Percentiles rank a stretch among this genome's conserved stretches.
Evolutionary conservation across 352 stramenopile species (phyloP).

Genomic region (Phytophthora citrophthora): DNA sequence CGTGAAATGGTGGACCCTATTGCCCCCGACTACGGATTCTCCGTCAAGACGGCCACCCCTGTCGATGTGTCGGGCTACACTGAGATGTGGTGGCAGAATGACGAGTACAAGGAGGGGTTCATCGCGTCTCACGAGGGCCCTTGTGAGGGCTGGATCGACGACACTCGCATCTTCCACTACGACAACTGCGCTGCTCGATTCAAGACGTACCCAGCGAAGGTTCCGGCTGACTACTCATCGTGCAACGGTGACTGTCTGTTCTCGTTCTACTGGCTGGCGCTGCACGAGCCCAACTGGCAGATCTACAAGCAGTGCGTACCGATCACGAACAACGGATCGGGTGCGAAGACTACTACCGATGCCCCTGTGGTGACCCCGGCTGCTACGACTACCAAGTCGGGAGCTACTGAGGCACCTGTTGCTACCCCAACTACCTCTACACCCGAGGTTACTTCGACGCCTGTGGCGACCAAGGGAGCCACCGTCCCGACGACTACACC

Average conservation of each 20-base stretch:
- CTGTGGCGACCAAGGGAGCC: neutral
- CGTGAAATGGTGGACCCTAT: constrained; percentile 40
- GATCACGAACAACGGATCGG: constrained; percentile 30
- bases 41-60: constrained; percentile 16
- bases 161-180: constrained; percentile 29
- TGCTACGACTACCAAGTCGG: neutral
- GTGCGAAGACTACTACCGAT: too few relatives aligned
- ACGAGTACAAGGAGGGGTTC: constrained; percentile 45
- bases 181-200: constrained; percentile 39
- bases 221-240: constrained; percentile 20
- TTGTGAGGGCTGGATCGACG: constrained; percentile 35
- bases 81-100: constrained; percentile 41
- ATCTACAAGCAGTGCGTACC: constrained; percentile 43
- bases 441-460: constrained; percentile 1
- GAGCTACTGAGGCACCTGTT: constrained; percentile 3
- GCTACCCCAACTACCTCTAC: neutral
- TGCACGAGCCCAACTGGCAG: constrained; percentile 32
- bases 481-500: neutral
- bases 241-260: constrained; percentile 28
- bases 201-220: constrained; percentile 38
- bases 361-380: too few relatives aligned
- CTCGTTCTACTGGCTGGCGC: constrained; percentile 26
- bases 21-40: constrained; percentile 35
- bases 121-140: constrained; percentile 40
- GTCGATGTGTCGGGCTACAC: constrained; percentile 35